Base-by-base conservation (phyloP, 2,329 filamentous ascomycete species). In the Talaromyces atroroseus region DNA sequence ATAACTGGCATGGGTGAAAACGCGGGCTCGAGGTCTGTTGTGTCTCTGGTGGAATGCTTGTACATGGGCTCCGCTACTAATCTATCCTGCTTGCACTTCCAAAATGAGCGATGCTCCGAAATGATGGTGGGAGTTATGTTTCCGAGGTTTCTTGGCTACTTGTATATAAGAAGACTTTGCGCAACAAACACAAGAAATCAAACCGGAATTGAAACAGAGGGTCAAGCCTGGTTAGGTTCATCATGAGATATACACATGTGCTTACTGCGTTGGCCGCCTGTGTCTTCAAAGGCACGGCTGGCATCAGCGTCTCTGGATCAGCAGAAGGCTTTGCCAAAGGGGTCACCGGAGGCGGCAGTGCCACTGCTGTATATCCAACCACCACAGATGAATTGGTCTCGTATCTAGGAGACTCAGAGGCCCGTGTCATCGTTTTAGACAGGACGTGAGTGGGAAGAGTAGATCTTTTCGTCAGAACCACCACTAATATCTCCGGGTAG, bases 81-180 rank as follows among this genome's bases (percentile, higher is more conserved):
- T n/a, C n/a, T n/a, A n/a, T n/a, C n/a, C n/a, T n/a, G n/a, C n/a
- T n/a, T n/a, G n/a, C n/a, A n/a, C n/a, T 29, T 8, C 26, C 26
- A 4, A 29, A 29, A 34, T n/a, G 47, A 49, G 47, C 47, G 47
- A 49, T 49, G n/a, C 29, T 49, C 47, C 47, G 47, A 49, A 21
- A 36, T 49, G 47, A 49, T 16, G 47, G n/a, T 21, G 47, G 11
- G 20, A n/a, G 29, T n/a, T 10, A 29, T 24, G n/a, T n/a, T n/a
- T n/a, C n/a, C n/a, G n/a, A n/a, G n/a, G n/a, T 49, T 23, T 36
- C 77, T 0, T 80, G 80, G 0, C 57, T 82, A 12, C 82, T 83
- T 62, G 81, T 83, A 12, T 78, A 82, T 65, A 76, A 77, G 5
- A 63, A 78, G 47, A 81, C 5, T 26, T 26, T n/a, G 45, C n/a